phyloP scores from a whole-genome alignment of 208 protist species.

The Strigomonas galati region DNA sequence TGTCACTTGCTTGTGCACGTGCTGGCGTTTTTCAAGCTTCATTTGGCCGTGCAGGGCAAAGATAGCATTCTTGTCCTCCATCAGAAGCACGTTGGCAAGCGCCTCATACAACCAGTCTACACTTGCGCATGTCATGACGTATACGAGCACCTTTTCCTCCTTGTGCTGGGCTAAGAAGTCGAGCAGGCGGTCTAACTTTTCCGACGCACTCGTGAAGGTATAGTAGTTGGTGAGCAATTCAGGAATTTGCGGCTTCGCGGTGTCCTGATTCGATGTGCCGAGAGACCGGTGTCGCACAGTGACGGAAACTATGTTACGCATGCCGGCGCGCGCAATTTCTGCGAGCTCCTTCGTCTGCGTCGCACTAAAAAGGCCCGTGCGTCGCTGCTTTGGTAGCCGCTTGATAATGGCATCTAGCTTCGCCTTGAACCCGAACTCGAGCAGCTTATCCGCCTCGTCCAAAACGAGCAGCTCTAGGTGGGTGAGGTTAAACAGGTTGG shows the following conservation, averaged over 20 bases:
- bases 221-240: constrained; percentile 88
- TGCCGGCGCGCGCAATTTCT: constrained; percentile 83
- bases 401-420: constrained; percentile 89
- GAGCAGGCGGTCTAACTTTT: constrained; percentile 88
- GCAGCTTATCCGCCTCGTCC: constrained; percentile 92
- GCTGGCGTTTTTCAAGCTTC: constrained; percentile 85
- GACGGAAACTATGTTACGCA: constrained; percentile 90
- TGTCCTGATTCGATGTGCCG: constrained; percentile 30
- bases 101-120: constrained; percentile 89
- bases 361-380: constrained; percentile 91
- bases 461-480: constrained; percentile 90
- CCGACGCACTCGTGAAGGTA: constrained; percentile 60
- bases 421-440: constrained; percentile 92
- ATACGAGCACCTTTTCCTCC: constrained; percentile 87
- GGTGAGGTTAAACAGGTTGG: constrained; percentile 65
- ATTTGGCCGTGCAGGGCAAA: constrained; percentile 92
- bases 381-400: constrained; percentile 87
- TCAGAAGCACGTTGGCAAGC: constrained; percentile 59
- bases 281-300: constrained; percentile 48
- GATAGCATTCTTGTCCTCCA: constrained; percentile 52
- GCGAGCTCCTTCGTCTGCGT: constrained; percentile 92
- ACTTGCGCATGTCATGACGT: constrained; percentile 91
- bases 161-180: constrained; percentile 55
- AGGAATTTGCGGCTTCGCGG: constrained; percentile 81
- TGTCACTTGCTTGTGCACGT: constrained; percentile 71